Conservation (phyloP, 2,329 filamentous ascomycete genomes). For the Tolypocladium nubicola region DNA sequence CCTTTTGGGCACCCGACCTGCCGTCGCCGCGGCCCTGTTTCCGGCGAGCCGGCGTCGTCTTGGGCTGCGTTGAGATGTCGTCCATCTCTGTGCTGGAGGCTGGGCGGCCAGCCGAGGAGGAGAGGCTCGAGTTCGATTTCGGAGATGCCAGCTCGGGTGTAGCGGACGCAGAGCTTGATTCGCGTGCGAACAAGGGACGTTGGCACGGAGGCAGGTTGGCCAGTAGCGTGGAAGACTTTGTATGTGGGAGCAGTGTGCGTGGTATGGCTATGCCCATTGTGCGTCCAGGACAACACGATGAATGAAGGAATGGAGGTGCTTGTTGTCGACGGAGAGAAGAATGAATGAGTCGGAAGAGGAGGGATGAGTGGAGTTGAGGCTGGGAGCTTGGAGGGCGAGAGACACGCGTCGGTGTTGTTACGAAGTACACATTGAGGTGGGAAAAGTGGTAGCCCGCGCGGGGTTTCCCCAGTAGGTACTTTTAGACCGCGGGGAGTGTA, state of each 20-base stretch:
- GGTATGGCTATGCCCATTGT: not conserved
- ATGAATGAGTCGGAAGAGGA: not conserved
- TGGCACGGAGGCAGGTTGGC: not conserved
- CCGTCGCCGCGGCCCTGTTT: conserved; percentile 29
- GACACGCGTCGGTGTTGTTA: not conserved
- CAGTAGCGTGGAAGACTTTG: not conserved
- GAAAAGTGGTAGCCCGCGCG: not conserved
- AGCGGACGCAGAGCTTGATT: not conserved
- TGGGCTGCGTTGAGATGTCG: conserved; percentile 19
- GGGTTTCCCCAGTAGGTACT: not conserved
- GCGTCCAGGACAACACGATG: not conserved
- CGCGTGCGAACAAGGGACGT: not conserved
- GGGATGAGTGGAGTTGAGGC: not conserved
- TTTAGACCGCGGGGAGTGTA: not conserved
- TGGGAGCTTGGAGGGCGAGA: not conserved
- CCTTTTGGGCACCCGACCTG: conserved; percentile 34
- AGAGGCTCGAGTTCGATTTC: not conserved
- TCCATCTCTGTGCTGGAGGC: conserved; percentile 16
- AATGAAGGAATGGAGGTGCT: not conserved
- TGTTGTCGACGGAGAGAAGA: not conserved
- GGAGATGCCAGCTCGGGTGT: not conserved
- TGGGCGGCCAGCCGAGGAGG: not conserved
- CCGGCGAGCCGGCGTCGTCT: conserved; percentile 24
- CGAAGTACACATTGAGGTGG: not conserved
- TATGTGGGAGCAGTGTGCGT: not conserved